Percentiles rank a stretch among this genome's conserved stretches.
phyloP scores from a whole-genome alignment of 306 rosid genomes.

The Cucurbita pepo region DNA sequence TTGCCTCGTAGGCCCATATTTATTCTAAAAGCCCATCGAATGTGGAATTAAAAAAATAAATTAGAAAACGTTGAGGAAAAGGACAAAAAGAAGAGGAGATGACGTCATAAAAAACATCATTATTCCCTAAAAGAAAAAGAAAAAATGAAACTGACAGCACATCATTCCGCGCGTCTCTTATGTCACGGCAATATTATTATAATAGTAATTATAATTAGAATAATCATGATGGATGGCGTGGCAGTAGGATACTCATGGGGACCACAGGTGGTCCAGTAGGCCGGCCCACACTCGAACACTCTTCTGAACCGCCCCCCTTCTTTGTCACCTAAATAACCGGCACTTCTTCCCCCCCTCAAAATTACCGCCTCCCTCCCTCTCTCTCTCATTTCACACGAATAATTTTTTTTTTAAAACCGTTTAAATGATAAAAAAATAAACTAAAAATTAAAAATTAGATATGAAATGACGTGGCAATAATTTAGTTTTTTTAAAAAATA shows the following conservation, averaged over 20 bases:
- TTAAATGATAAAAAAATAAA: no score
- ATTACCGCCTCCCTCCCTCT: neutral
- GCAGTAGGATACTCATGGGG: conserved; percentile 1
- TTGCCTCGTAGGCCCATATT: no score
- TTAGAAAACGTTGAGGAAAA: neutral
- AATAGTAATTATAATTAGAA: neutral
- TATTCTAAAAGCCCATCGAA: no score
- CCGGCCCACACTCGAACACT: conserved; percentile 4
- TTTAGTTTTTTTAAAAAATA: no score
- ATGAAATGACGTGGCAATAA: no score
- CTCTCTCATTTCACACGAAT: neutral
- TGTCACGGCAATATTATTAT: neutral
- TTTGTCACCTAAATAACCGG: neutral
- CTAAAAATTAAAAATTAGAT: no score
- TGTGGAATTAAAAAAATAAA: neutral
- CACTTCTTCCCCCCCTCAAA: conserved; percentile 6
- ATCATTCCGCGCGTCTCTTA: neutral
- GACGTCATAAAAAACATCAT: neutral
- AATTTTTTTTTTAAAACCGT: neutral
- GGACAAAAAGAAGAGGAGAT: neutral
- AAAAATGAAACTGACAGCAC: neutral
- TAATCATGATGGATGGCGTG: conserved; percentile 2
- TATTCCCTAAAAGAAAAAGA: neutral
- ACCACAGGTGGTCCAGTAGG: neutral
- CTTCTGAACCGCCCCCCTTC: neutral